Conservation (phyloP, 2,329 filamentous ascomycete species). For the Xylariaceae sp. region DNA sequence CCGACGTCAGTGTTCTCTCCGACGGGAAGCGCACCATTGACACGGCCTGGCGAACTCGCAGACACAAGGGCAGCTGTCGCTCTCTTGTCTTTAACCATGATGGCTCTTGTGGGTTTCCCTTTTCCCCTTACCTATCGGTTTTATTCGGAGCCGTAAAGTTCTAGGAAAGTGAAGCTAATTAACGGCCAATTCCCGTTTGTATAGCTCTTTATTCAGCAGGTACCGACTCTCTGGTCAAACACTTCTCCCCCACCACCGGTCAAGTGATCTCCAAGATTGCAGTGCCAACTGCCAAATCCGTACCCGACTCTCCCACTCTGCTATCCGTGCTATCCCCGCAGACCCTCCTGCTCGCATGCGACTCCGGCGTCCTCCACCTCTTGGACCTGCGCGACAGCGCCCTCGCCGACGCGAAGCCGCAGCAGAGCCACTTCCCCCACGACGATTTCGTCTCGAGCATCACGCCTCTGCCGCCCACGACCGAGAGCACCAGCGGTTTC, state of each 20-base stretch:
- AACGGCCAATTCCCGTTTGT: neutral
- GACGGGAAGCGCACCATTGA: conserved; percentile 71
- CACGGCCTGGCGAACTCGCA: conserved; percentile 75
- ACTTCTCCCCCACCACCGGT: conserved; percentile 53
- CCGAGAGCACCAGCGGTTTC: conserved; percentile 78
- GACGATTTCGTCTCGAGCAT: conserved; percentile 89
- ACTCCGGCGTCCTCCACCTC: conserved; percentile 83
- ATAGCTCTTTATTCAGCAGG: conserved; percentile 59
- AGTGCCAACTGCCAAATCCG: conserved; percentile 54
- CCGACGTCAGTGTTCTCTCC: conserved; percentile 45
- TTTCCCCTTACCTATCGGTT: neutral
- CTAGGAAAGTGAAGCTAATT: conserved; percentile 16
- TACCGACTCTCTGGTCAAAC: conserved; percentile 53
- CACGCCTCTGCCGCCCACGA: conserved; percentile 71
- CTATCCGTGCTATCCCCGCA: conserved; percentile 82
- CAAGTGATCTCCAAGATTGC: conserved; percentile 75
- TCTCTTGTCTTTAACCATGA: conserved; percentile 73
- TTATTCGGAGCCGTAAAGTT: neutral
- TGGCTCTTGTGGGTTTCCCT: conserved; percentile 54
- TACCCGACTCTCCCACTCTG: conserved; percentile 69
- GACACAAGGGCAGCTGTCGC: conserved; percentile 92
- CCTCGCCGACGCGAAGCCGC: conserved; percentile 56
- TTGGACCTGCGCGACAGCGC: conserved; percentile 68
- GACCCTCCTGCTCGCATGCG: conserved; percentile 80
- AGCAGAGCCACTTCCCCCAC: conserved; percentile 80